Conservation (phyloP, 345 rosid genomes). For the rapeseed (Brassica napus) region Da-Ae NC_063452.1:53308001-53308500, state of each 20-base stretch:
- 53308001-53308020: conserved; percentile 91
- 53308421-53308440: not conserved
- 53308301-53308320: conserved; percentile 21
- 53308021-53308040: conserved; percentile 93
- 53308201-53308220: conserved; percentile 72
- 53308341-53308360: conserved; percentile 2
- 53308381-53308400: not conserved
- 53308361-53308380: not conserved
- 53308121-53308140: conserved; percentile 13
- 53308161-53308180: conserved; percentile 58
- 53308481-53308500: conserved; percentile 18
- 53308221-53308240: conserved; percentile 76
- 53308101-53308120: conserved; percentile 40
- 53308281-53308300: conserved; percentile 86
- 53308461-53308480: conserved; percentile 9
- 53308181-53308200: conserved; percentile 95
- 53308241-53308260: conserved; percentile 80
- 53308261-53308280: conserved; percentile 81
- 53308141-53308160: conserved; percentile 18
- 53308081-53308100: conserved; percentile 89
- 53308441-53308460: not conserved
- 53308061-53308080: conserved; percentile 81
- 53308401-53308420: not conserved
- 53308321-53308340: not conserved
- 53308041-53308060: conserved; percentile 97